phyloP scores from a whole-genome alignment of 2,329 filamentous ascomycete genomes.

The Ceratocystis eucalypticola region DNA sequence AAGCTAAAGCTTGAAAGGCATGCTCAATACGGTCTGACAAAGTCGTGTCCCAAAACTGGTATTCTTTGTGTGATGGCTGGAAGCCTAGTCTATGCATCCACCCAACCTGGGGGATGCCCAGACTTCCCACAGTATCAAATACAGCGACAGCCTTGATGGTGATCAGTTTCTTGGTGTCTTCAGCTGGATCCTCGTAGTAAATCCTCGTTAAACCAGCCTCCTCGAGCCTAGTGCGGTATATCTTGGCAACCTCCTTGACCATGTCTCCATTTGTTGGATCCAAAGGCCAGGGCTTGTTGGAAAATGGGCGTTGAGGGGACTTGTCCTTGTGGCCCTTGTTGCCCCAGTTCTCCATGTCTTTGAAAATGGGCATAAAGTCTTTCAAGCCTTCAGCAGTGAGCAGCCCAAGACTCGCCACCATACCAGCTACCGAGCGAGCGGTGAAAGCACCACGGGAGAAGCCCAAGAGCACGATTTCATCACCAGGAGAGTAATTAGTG shows the following conservation, averaged over 20 bases:
- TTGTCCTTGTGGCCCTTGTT: conserved; percentile 33
- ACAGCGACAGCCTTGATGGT: conserved; percentile 32
- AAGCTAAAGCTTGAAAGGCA: conserved; percentile 45
- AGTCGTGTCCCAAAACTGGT: conserved; percentile 40
- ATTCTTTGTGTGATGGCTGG: conserved; percentile 33
- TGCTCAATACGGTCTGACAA: conserved; percentile 41
- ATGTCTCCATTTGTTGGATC: conserved; percentile 17
- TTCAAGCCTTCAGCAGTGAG: conserved; percentile 41
- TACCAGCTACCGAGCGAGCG: conserved; percentile 41
- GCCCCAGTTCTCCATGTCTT: conserved; percentile 42
- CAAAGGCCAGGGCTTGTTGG: conserved; percentile 35
- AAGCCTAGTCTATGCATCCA: conserved; percentile 37
- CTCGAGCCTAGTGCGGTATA: conserved; percentile 34
- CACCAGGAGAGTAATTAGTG: conserved; percentile 45
- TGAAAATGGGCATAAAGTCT: conserved; percentile 42
- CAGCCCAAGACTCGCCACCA: conserved; percentile 38
- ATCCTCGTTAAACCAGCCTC: conserved; percentile 32
- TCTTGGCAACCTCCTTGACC: conserved; percentile 26
- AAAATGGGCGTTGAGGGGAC: conserved; percentile 35
- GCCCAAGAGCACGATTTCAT: conserved; percentile 43
- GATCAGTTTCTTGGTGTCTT: conserved; percentile 9
- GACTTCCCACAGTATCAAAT: conserved; percentile 33
- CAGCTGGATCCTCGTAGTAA: conserved; percentile 5
- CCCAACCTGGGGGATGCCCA: conserved; percentile 32
- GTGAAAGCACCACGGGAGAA: conserved; percentile 48